A percentile compares a stretch with the other conserved stretches of the same genome.
phyloP scores from a whole-genome alignment of 139 green algal species.

The Micractinium sp. region DNA sequence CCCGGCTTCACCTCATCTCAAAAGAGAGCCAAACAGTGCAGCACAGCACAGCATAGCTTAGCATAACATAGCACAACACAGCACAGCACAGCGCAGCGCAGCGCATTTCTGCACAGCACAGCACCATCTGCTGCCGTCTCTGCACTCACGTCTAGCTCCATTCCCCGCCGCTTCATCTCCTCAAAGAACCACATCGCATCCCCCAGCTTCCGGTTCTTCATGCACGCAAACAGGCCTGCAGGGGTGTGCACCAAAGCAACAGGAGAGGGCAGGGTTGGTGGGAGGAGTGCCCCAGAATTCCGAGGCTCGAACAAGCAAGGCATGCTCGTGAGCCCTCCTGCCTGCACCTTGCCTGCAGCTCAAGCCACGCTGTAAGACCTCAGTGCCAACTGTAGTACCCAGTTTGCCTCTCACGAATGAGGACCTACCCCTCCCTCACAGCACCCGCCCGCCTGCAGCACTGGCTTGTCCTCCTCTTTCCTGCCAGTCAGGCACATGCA shows the following conservation, averaged over 20 bases:
- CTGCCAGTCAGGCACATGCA: neutral
- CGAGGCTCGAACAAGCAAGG: neutral
- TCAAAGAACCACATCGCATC: constrained; percentile 43
- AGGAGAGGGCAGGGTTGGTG: neutral
- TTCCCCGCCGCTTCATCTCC: constrained; percentile 35
- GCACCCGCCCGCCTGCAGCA: too few species aligned
- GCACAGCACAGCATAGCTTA: too few species aligned
- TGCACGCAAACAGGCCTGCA: constrained; percentile 14
- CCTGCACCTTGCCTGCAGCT: neutral
- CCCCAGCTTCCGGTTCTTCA: constrained; percentile 38
- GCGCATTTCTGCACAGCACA: neutral
- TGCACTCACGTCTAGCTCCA: constrained; percentile 34
- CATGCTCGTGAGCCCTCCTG: neutral
- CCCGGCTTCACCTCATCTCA: too few species aligned
- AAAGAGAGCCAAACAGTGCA: too few species aligned
- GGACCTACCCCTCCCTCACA: too few species aligned
- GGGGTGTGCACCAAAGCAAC: neutral
- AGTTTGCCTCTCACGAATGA: too few species aligned
- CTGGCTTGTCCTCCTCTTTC: too few species aligned
- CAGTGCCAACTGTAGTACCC: neutral
- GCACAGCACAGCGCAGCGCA: too few species aligned
- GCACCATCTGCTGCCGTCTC: too few species aligned
- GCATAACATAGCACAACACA: too few species aligned
- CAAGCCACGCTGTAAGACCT: too few species aligned
- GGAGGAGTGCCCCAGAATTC: too few species aligned